Evolutionary conservation across 768 basidiomycete genomes (phyloP).

Genomic region (Leccinum truebloodii): DNA sequence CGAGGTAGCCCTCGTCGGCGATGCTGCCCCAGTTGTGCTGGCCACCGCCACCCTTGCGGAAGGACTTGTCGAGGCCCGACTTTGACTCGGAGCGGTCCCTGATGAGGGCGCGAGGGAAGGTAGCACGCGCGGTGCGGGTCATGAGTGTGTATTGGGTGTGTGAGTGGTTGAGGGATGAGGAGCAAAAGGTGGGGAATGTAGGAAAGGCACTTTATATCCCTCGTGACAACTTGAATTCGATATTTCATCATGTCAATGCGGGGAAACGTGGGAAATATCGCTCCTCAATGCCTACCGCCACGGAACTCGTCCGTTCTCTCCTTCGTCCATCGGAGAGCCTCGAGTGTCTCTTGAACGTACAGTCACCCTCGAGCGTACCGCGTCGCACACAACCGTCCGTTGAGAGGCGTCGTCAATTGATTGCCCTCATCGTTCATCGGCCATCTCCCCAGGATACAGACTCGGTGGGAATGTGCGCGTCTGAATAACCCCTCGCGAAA

Average conservation of each 20-base stretch:
- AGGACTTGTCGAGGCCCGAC: conserved; percentile 67
- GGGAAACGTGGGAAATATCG: not conserved
- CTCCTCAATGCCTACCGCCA: not conserved
- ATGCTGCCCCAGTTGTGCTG: conserved; percentile 85
- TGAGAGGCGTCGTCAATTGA: conserved; percentile 8
- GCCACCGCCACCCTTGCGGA: conserved; percentile 81
- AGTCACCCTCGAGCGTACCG: conserved; percentile 14
- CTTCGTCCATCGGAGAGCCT: conserved; percentile 48
- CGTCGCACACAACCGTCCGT: not conserved
- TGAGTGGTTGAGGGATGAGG: conserved; percentile 15
- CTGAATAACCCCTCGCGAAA: not conserved
- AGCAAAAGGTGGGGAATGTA: not conserved
- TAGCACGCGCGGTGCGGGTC: conserved; percentile 79
- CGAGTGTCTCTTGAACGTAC: conserved; percentile 44
- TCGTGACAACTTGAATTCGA: not conserved
- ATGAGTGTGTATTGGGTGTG: conserved; percentile 37
- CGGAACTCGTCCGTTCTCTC: conserved; percentile 20
- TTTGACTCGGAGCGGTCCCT: conserved; percentile 82
- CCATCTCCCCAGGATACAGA: conserved; percentile 44
- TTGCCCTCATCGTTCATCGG: conserved; percentile 54
- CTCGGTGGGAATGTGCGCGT: conserved; percentile 51
- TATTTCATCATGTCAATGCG: not conserved
- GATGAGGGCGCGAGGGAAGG: conserved; percentile 67
- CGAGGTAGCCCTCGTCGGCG: conserved; percentile 60
- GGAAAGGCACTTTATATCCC: conserved; percentile 24